Evolutionary conservation across 2,329 filamentous ascomycete species (phyloP).

Genomic region (Penicillium sp.): DNA sequence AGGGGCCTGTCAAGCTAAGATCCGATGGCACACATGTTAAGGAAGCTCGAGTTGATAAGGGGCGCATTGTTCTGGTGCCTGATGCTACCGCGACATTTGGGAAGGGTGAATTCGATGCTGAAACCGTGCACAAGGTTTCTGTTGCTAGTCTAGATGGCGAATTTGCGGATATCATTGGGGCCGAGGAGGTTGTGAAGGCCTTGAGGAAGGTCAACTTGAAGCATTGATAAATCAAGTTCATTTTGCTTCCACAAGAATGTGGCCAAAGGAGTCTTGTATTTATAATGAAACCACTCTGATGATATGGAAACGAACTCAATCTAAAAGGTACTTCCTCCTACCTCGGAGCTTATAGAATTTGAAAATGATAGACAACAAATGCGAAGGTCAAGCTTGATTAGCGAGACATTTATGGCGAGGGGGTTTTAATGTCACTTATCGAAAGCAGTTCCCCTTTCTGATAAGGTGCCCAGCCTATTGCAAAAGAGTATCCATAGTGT

Average conservation of each 20-base stretch:
- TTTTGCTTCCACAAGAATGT: neutral
- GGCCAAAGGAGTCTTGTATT: too few relatives aligned
- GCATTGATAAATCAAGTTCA: neutral
- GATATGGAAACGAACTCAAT: too few relatives aligned
- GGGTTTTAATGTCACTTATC: too few relatives aligned
- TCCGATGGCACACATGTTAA: constrained; percentile 27
- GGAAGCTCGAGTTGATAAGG: constrained; percentile 26
- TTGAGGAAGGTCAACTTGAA: constrained; percentile 23
- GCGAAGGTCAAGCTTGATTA: too few relatives aligned
- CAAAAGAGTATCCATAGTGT: constrained; percentile 10
- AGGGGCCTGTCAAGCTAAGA: constrained; percentile 16
- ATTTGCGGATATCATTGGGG: constrained; percentile 49
- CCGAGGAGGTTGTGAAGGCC: constrained; percentile 41
- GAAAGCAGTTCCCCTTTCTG: too few relatives aligned
- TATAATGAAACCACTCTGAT: too few relatives aligned
- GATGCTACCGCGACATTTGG: constrained; percentile 55
- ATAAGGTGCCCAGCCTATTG: constrained; percentile 16
- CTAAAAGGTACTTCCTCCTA: too few relatives aligned
- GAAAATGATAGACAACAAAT: too few relatives aligned
- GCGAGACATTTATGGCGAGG: too few relatives aligned
- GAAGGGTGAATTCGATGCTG: constrained; percentile 49
- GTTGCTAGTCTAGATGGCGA: constrained; percentile 52
- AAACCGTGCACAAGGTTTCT: constrained; percentile 51
- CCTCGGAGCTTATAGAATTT: too few relatives aligned
- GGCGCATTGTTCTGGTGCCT: constrained; percentile 46